phyloP scores from a whole-genome alignment of 2,329 filamentous ascomycete genomes.

The Fusarium secorum region DNA sequence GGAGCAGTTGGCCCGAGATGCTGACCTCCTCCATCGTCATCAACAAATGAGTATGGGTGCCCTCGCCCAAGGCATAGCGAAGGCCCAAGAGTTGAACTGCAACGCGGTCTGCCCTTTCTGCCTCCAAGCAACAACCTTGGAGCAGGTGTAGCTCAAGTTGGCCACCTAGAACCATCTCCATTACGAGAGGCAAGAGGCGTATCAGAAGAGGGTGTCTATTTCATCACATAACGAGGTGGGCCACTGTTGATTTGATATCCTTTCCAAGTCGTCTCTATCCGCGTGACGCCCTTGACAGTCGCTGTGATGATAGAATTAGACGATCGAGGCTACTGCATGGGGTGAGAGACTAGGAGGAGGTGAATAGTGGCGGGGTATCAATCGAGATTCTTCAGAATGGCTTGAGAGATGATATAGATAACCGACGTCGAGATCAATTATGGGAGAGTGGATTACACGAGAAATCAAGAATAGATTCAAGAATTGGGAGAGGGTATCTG shows the following conservation, averaged over 20 bases:
- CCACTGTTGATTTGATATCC: conserved; percentile 5
- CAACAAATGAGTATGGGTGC: conserved; percentile 56
- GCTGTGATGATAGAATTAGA: conserved; percentile 8
- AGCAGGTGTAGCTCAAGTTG: conserved; percentile 52
- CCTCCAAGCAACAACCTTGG: conserved; percentile 62
- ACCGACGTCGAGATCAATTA: conserved; percentile 7
- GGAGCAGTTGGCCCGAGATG: conserved; percentile 55
- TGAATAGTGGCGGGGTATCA: conserved; percentile 10
- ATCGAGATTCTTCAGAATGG: conserved; percentile 9
- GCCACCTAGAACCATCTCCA: conserved; percentile 44
- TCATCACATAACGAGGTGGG: conserved; percentile 32
- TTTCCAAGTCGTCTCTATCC: not conserved
- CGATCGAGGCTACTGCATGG: conserved; percentile 30
- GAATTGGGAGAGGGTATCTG: conserved; percentile 19
- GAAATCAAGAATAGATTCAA: conserved; percentile 20
- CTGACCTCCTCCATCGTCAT: conserved; percentile 58
- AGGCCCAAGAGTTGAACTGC: conserved; percentile 59
- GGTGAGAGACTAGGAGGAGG: conserved; percentile 19
- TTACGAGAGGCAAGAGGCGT: conserved; percentile 29
- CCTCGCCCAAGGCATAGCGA: conserved; percentile 53
- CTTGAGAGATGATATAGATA: conserved; percentile 8
- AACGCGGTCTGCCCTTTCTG: conserved; percentile 60
- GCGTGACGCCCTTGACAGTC: not conserved
- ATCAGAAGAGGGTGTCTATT: conserved; percentile 15
- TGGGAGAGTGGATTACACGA: conserved; percentile 5